Evolutionary conservation across 73 alveolate genomes (phyloP).

Genomic region (Paramecium tetraurelia): DNA sequence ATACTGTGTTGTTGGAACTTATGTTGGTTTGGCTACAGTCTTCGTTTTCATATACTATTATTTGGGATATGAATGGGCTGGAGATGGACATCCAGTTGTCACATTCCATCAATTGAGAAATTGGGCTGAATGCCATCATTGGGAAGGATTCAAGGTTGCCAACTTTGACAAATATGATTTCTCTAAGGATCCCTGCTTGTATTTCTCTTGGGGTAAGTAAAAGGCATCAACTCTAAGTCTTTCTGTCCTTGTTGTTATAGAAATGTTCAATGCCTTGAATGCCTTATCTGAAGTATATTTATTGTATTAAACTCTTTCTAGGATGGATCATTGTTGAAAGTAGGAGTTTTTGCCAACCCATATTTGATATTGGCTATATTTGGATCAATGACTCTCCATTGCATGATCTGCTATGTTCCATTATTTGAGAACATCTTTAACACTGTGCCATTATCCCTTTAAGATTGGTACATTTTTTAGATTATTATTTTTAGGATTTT

Average conservation of each 20-base stretch:
- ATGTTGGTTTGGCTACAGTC: slow-evolving; percentile 93
- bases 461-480: slow-evolving; percentile 70
- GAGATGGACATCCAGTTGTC: slow-evolving; percentile 59
- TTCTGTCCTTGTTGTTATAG: slow-evolving; percentile 88
- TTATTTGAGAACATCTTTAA: slow-evolving; percentile 82
- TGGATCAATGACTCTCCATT: slow-evolving; percentile 75
- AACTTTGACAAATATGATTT: slow-evolving; percentile 71
- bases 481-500: slow-evolving; percentile 34
- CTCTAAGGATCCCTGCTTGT: slow-evolving; percentile 85
- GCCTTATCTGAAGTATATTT: slow-evolving; percentile 85
- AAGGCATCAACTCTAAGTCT: slow-evolving; percentile 91
- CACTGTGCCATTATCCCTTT: slow-evolving; percentile 75
- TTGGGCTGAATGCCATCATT: slow-evolving; percentile 75
- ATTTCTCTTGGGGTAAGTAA: slow-evolving; percentile 91
- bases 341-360: slow-evolving; percentile 74
- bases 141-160: slow-evolving; percentile 70
- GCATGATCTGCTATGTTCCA: slow-evolving; percentile 89
- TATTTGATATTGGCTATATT: slow-evolving; percentile 68
- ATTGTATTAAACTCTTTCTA: background rate
- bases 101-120: slow-evolving; percentile 47
- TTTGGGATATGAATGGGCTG: slow-evolving; percentile 66
- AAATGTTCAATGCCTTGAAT: slow-evolving; percentile 95
- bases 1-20: slow-evolving; percentile 78
- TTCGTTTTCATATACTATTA: slow-evolving; percentile 78
- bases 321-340: slow-evolving; percentile 73